Evolutionary conservation across 192 early-diverging fungal species (phyloP).

Genomic region (Physocladia obscura): DNA sequence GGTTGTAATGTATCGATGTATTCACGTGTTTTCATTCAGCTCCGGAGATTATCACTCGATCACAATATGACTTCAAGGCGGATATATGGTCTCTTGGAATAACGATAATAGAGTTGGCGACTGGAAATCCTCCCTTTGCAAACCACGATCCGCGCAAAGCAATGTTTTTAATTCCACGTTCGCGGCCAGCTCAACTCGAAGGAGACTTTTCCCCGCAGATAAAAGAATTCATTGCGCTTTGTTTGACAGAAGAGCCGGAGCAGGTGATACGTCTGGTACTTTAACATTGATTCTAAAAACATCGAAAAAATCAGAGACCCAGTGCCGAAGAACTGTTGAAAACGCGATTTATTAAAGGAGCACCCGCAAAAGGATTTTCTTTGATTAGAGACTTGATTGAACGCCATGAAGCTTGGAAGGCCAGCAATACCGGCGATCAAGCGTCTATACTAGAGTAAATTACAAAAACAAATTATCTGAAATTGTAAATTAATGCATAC

Average conservation of each 20-base stretch:
- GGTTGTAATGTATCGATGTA: too few relatives aligned
- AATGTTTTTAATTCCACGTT: conserved; percentile 82
- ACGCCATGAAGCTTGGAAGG: conserved; percentile 60
- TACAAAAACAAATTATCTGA: conserved; percentile 24
- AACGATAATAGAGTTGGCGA: conserved; percentile 95
- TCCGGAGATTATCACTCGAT: conserved; percentile 22
- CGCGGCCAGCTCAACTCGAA: conserved; percentile 76
- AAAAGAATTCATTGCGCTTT: conserved; percentile 85
- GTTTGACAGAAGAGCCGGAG: conserved; percentile 81
- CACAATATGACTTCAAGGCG: conserved; percentile 58
- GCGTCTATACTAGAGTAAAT: conserved; percentile 16
- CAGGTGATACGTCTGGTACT: not conserved
- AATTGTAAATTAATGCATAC: too few relatives aligned
- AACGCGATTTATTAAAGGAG: conserved; percentile 69
- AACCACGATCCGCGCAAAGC: conserved; percentile 88
- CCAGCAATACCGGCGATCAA: conserved; percentile 7
- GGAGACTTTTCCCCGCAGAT: conserved; percentile 74
- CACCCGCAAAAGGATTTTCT: conserved; percentile 46
- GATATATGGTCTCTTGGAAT: conserved; percentile 99
- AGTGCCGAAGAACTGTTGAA: conserved; percentile 85
- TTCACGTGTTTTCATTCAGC: not conserved
- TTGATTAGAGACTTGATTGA: conserved; percentile 66
- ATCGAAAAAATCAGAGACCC: conserved; percentile 60
- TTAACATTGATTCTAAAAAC: not conserved
- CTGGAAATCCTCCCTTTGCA: conserved; percentile 90